phyloP scores from a whole-genome alignment of 768 basidiomycete species.

The Lentinula boryana region DNA sequence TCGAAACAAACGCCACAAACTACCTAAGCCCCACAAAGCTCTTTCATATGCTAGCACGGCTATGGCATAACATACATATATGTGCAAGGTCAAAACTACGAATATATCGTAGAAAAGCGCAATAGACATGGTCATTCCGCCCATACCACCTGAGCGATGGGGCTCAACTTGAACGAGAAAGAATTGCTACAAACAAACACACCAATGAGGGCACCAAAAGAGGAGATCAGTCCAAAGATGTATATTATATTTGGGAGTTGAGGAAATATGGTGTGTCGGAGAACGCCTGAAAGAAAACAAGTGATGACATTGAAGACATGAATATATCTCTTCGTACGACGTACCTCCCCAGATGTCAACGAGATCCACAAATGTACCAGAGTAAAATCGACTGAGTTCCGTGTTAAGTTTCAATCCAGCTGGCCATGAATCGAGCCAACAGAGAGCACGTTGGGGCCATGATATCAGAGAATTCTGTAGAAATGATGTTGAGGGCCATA shows the following conservation, averaged over 20 bases:
- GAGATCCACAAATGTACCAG: conserved; percentile 60
- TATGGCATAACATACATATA: conserved; percentile 63
- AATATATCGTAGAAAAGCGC: conserved; percentile 65
- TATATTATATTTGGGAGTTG: conserved; percentile 24
- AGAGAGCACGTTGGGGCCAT: conserved; percentile 45
- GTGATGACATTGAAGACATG: too few relatives aligned
- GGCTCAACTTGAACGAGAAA: conserved; percentile 29
- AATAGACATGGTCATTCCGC: conserved; percentile 60
- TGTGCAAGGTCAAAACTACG: conserved; percentile 61
- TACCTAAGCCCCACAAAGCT: conserved; percentile 51
- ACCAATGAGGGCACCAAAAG: conserved; percentile 11
- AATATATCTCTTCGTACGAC: conserved; percentile 18
- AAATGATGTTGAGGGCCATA: neutral
- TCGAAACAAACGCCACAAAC: conserved; percentile 86
- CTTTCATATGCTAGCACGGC: conserved; percentile 56
- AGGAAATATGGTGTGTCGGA: conserved; percentile 17
- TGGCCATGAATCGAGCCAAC: conserved; percentile 94
- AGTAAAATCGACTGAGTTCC: conserved; percentile 83
- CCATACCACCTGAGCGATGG: conserved; percentile 15
- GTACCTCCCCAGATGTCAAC: conserved; percentile 69
- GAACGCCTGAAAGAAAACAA: conserved; percentile 12
- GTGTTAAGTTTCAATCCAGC: conserved; percentile 95
- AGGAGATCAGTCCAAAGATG: conserved; percentile 28
- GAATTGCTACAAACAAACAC: neutral
- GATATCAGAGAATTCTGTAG: conserved; percentile 37